These are phyloP conservation scores for Platanthera zijinensis DNA, from an alignment of 106 monocot genomes.

Conservation along the genomic window DNA sequence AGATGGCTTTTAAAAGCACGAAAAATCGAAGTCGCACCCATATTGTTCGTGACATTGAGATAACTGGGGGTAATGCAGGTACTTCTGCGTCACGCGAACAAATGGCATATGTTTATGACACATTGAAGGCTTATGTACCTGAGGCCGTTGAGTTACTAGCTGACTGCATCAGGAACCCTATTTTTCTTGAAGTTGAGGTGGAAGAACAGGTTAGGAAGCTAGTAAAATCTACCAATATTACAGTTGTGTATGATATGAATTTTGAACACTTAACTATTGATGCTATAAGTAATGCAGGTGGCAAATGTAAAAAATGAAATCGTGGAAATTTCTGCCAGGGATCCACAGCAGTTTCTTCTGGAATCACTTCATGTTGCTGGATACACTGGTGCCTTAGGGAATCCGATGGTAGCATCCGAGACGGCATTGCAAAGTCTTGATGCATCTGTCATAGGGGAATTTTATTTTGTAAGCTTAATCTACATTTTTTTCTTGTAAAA, in stretches of 20 bases:
- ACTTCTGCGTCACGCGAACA: constrained; percentile 70
- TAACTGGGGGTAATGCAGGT: constrained; percentile 55
- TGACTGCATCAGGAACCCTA: constrained; percentile 66
- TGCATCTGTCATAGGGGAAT: constrained; percentile 44
- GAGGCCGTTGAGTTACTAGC: constrained; percentile 55
- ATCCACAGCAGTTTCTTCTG: constrained; percentile 60
- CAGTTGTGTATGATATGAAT: neutral
- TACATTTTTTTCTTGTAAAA: no score
- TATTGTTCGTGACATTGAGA: constrained; percentile 60
- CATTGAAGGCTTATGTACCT: constrained; percentile 47
- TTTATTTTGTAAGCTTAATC: constrained; percentile 49
- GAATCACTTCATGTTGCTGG: constrained; percentile 58
- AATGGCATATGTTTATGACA: constrained; percentile 73
- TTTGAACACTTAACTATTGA: neutral
- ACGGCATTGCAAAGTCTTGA: constrained; percentile 38
- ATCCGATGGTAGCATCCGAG: constrained; percentile 53
- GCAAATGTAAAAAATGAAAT: constrained; percentile 40
- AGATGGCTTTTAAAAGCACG: constrained; percentile 74
- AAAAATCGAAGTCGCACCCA: constrained; percentile 39
- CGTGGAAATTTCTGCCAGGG: constrained; percentile 28
- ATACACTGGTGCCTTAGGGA: constrained; percentile 62
- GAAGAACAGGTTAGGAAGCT: constrained; percentile 57
- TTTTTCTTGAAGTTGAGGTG: constrained; percentile 62
- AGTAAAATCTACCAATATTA: neutral
- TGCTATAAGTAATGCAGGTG: constrained; percentile 33